Evolutionary conservation across 805 yeast genomes (phyloP).

Genomic region (Jamesozyma rosinii): DNA sequence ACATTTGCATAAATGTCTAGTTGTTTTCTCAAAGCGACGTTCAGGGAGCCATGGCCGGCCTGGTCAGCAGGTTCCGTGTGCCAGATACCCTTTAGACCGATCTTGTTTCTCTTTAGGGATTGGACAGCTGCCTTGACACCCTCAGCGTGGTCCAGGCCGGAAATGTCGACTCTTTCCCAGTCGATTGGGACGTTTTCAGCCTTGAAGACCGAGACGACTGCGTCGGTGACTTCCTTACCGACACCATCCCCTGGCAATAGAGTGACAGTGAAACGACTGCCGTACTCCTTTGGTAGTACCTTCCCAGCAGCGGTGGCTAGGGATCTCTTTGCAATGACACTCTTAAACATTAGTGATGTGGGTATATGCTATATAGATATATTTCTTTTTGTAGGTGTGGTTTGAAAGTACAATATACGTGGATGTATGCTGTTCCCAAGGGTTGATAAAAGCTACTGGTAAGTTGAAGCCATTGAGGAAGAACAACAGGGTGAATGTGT

Average conservation of each 20-base stretch:
- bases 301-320: conserved; percentile 56
- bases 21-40: conserved; percentile 94
- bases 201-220: conserved; percentile 83
- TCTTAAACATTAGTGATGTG: conserved; percentile 34
- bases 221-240: conserved; percentile 90
- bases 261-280: conserved; percentile 90
- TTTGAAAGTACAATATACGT: no score
- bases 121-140: conserved; percentile 78
- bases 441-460: no score
- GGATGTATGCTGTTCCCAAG: no score
- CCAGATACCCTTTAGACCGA: conserved; percentile 93
- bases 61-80: conserved; percentile 80
- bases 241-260: conserved; percentile 97
- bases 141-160: conserved; percentile 45
- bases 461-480: no score
- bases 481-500: no score
- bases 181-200: conserved; percentile 86
- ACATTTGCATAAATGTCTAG: conserved; percentile 91
- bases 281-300: conserved; percentile 80
- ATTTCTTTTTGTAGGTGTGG: no score
- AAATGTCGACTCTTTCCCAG: conserved; percentile 76
- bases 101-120: conserved; percentile 89
- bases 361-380: no score
- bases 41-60: conserved; percentile 72
- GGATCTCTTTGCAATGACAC: conserved; percentile 29